Percentiles rank a stretch among this genome's conserved stretches.
Evolutionary conservation across 2,329 filamentous ascomycete genomes (phyloP).

Genomic region (Sarocladiaceae sp.): DNA sequence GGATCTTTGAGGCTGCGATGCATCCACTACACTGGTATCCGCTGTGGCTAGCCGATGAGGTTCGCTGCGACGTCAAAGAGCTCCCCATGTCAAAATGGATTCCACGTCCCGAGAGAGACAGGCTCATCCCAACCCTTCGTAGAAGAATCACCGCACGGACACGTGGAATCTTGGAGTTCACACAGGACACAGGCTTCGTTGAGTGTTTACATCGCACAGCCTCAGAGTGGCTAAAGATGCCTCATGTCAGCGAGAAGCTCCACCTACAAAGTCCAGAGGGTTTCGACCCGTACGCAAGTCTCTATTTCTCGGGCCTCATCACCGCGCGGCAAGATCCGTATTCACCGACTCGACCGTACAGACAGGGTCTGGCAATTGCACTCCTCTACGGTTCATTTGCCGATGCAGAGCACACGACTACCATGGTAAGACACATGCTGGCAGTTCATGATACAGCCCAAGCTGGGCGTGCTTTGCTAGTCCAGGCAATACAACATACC

Average conservation of each 20-base stretch:
- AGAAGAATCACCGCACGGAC: neutral
- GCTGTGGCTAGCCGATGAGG: neutral
- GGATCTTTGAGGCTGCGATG: neutral
- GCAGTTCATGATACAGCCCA: no score
- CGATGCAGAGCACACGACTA: no score
- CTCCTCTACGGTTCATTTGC: no score
- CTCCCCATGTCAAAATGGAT: neutral
- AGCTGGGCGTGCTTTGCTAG: no score
- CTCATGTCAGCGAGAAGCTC: neutral
- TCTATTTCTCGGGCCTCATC: no score
- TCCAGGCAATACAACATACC: no score
- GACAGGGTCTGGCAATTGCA: no score
- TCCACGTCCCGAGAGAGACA: no score
- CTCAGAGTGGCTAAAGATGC: neutral
- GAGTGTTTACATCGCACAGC: slow-evolving; percentile 2
- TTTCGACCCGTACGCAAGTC: neutral
- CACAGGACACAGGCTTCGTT: neutral
- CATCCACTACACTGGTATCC: neutral
- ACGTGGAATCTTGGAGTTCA: neutral
- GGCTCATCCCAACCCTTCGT: neutral
- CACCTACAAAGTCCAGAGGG: neutral
- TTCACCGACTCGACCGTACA: no score
- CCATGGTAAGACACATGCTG: no score
- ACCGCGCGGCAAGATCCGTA: no score
- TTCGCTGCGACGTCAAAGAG: neutral